These are phyloP conservation scores for Globisporangium parvum DNA, from an alignment of 352 stramenopile species.

Conservation along the genomic window DNA sequence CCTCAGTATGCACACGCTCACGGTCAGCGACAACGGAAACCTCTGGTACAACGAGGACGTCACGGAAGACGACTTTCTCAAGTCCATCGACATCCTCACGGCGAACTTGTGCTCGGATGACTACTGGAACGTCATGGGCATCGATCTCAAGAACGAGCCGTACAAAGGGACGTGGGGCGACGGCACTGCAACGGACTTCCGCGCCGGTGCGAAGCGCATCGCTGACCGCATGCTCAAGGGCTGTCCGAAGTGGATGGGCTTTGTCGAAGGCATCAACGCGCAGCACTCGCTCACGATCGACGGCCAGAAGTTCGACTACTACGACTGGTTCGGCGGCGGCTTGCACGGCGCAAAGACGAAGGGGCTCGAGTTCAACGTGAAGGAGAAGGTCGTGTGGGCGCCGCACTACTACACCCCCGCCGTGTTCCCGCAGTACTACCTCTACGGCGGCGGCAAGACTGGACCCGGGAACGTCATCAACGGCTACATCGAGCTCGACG, in stretches of 20 bases:
- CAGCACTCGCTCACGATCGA: constrained; percentile 22
- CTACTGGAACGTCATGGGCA: constrained; percentile 34
- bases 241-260: constrained; percentile 31
- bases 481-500: constrained; percentile 24
- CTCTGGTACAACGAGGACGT: constrained; percentile 33
- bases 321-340: constrained; percentile 35
- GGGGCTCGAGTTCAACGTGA: constrained; percentile 15
- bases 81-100: constrained; percentile 27
- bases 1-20: constrained; percentile 58
- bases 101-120: constrained; percentile 19
- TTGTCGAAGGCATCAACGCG: constrained; percentile 31
- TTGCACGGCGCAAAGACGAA: constrained; percentile 22
- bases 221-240: constrained; percentile 27
- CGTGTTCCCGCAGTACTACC: constrained; percentile 26
- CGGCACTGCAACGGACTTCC: constrained; percentile 21
- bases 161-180: constrained; percentile 28
- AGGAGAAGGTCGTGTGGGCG: constrained; percentile 29
- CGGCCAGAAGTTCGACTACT: constrained; percentile 20
- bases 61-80: constrained; percentile 33
- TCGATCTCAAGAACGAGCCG: constrained; percentile 39
- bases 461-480: constrained; percentile 7
- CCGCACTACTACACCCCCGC: constrained; percentile 34
- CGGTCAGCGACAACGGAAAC: constrained; percentile 28
- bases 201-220: constrained; percentile 19
- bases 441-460: constrained; percentile 18